A percentile compares a stretch with the other conserved stretches of the same genome.
phyloP scores from a whole-genome alignment of 2,329 filamentous ascomycete species.

The Monosporascus sp. region DNA sequence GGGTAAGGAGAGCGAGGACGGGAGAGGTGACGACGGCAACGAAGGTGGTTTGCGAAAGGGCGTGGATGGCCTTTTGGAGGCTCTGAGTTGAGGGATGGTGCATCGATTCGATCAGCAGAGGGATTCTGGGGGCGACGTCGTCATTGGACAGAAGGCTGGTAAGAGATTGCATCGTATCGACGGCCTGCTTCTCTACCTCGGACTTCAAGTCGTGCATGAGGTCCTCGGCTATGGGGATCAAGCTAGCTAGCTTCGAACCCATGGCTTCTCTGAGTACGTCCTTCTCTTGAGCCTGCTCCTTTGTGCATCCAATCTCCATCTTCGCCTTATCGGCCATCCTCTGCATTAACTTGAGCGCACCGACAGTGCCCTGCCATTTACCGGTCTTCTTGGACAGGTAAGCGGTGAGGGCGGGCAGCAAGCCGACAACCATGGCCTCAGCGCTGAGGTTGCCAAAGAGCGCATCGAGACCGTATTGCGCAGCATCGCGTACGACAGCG shows the following conservation, averaged over 20 bases:
- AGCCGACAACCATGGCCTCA: conserved; percentile 76
- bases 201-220: conserved; percentile 96
- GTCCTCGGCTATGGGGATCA: conserved; percentile 86
- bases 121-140: conserved; percentile 88
- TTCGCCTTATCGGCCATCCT: conserved; percentile 94
- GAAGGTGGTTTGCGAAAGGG: conserved; percentile 96
- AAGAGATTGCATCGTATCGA: conserved; percentile 85
- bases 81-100: conserved; percentile 85
- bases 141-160: conserved; percentile 92
- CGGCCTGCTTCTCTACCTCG: conserved; percentile 84
- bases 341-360: conserved; percentile 76
- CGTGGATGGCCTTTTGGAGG: conserved; percentile 93
- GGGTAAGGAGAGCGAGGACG: conserved; percentile 88
- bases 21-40: conserved; percentile 94
- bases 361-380: conserved; percentile 96
- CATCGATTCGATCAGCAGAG: conserved; percentile 89
- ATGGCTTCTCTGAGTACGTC: conserved; percentile 85
- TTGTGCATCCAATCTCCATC: conserved; percentile 69
- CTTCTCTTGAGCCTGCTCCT: conserved; percentile 81
- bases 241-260: conserved; percentile 76
- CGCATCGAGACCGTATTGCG: conserved; percentile 89
- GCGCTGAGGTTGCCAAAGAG: conserved; percentile 73
- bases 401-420: conserved; percentile 67
- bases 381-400: conserved; percentile 81
- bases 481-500: conserved; percentile 79